Base-by-base conservation (phyloP, 371 early-diverging fungal species). In the Mucor saturninus region DNA sequence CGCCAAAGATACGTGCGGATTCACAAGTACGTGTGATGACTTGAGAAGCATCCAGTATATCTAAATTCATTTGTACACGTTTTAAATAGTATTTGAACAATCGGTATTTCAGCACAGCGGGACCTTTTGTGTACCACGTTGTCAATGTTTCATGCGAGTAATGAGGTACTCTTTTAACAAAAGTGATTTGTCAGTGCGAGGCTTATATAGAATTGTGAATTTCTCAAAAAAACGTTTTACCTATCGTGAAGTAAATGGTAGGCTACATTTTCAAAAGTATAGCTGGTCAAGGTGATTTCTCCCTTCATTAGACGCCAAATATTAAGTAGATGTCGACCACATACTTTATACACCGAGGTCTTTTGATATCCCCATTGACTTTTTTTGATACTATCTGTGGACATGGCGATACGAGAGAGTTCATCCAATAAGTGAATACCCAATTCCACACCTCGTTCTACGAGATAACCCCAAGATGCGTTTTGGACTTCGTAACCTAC, bases 1-100 rank as follows among this genome's bases (percentile, higher is more conserved):
- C 85, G 4, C 96, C 97, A 72, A 89, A 94, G 14, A 96, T 87
- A 43, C 90, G 79, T 1, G 95, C 94, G 65, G 94, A 93, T 73
- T 96, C 95, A 54, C 88, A 88, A 3, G 90, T 91, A 5, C 91
- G 77, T 15, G 75, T 80, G 26, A 96, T 79, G 1, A 91, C 70
- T 42, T 87, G 87, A 0, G 89, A 86, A 9, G 81, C 84, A 31
- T 91, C 91, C 21, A 96, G 76, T 4, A 96, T 74, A 35, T 87
- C 87, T 28, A 94, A 60, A 21, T 72, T 82, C 30, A 83, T 76
- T 49, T 88, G 88, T 2, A 88, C 88, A 3, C 92, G 84, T n/a
- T 89, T 86, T 15, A 90, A 11, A 52, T 88, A 89, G 69, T 95
- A 86, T 4, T 80, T 74, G 31, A 90, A 45, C 4, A 86, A 79